A percentile compares a stretch with the other conserved stretches of the same genome.
phyloP scores from a whole-genome alignment of 176 grass and related monocot species.

The Calamus simplicifolius region DNA sequence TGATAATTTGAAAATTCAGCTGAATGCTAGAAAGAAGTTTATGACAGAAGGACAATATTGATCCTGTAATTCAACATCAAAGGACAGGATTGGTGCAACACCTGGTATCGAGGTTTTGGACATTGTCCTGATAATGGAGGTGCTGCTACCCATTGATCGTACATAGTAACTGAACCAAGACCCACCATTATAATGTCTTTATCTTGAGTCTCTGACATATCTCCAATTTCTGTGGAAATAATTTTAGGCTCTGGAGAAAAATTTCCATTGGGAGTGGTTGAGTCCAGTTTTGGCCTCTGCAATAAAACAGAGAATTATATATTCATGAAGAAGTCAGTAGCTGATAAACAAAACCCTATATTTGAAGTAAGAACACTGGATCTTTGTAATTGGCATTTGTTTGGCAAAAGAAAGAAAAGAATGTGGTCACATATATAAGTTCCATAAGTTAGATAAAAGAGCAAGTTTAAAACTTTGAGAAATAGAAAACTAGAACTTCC shows the following conservation, averaged over 20 bases:
- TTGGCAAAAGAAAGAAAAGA: too few relatives aligned
- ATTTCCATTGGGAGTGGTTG: slow-evolving; percentile 56
- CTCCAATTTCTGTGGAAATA: slow-evolving; percentile 67
- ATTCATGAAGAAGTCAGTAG: too few relatives aligned
- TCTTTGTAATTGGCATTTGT: too few relatives aligned
- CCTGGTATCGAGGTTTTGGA: slow-evolving; percentile 87
- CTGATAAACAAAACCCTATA: too few relatives aligned
- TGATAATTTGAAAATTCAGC: slow-evolving; percentile 30
- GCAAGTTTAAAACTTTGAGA: too few relatives aligned
- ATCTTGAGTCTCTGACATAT: slow-evolving; percentile 56
- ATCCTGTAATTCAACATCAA: slow-evolving; percentile 8
- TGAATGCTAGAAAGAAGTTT: slow-evolving; percentile 4
- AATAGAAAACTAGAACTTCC: too few relatives aligned
- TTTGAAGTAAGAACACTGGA: too few relatives aligned
- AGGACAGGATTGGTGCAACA: slow-evolving; percentile 17
- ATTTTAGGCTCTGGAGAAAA: slow-evolving; percentile 69
- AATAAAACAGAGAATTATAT: too few relatives aligned
- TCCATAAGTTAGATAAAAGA: too few relatives aligned
- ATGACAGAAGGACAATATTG: slow-evolving; percentile 5
- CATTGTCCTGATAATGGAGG: slow-evolving; percentile 50
- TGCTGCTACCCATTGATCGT: slow-evolving; percentile 78
- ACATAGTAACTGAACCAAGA: slow-evolving; percentile 57
- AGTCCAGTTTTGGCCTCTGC: slow-evolving; percentile 52
- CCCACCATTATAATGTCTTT: slow-evolving; percentile 90
- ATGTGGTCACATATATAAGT: too few relatives aligned